Evolutionary conservation across 495 filamentous ascomycete genomes (phyloP), one percentile per base, ranked within the genome.

Genomic region (Parachaetomium inaequale): DNA sequence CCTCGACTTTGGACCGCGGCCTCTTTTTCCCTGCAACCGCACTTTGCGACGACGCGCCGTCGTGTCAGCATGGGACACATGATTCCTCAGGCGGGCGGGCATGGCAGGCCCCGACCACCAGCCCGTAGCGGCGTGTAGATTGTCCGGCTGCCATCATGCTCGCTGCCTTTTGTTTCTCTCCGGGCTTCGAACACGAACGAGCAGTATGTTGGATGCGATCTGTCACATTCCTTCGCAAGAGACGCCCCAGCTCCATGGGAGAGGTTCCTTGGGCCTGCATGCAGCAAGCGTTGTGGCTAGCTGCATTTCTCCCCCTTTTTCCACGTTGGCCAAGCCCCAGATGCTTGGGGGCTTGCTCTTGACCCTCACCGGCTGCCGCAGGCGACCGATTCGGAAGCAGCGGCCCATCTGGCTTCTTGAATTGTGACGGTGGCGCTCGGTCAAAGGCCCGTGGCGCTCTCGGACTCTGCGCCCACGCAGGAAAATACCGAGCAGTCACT

Each of bases 391-490:
- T 28, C 10, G 59, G 51, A 26, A 34, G 47, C 4, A n/a, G 5
- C 23, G 32, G 2, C 28, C 19, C n/a, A 3, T 29, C 7, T 36
- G 19, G 19, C n/a, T n/a, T n/a, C n/a, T n/a, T n/a, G n/a, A n/a
- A 23, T 11, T 51, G 60, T 50, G 59, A 49, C 49, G 59, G 60
- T 62, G 60, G 60, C 60, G 60, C 23, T 31, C 59, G 40, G 59
- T 47, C 36, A 61, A 32, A 25, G 45, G 6, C 15, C n/a, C 34
- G 51, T 43, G 36, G 58, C 38, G 58, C n/a, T 60, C 47, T 52
- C 49, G 26, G 36, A n/a, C 34, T 34, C 23, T 40, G 56, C 25
- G 28, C n/a, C 10, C 21, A 4, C 25, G 17, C 19, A 38, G n/a
- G 3, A 26, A 5, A 17, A 26, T 10, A 26, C 7, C 45, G 31